Base-by-base conservation (phyloP, 495 filamentous ascomycete species). In the Lasiosphaeris hirsuta region DNA sequence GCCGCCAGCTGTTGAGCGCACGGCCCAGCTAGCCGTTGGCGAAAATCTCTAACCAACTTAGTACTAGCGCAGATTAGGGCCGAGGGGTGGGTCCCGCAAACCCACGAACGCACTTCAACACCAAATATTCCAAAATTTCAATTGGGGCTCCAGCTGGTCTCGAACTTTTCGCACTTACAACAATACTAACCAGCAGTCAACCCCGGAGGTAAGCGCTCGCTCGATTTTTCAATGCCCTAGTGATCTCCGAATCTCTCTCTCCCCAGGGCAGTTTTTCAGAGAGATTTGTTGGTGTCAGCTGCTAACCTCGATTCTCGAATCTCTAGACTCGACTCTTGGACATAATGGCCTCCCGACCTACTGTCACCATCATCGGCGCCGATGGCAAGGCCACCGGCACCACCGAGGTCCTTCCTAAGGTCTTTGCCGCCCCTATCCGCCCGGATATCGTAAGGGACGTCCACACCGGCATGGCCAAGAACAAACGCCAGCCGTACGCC, bases 401-500 rank as follows among this genome's bases (percentile, higher is more conserved):
- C 69, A 92, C 91, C 68, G 83, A 89, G 76, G 85, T 93, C 71
- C 87, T 98, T 61, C 94, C 94, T 66, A 82, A 88, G 72, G 94
- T 98, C 77, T 98, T 98, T 87, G 81, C 83, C 74, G 82, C 90
- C 60, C 94, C 95, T 59, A 97, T 98, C 82, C 95, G 94, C 76
- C 90, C 90, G 66, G 94, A 98, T 79, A 96, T 98, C 72, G 95
- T 98, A 69, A 94, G 97, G 85, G 88, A 89, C 74, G 94, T 97
- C 69, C 94, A 98, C 84, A 92, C 90, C 70, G 95, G 95, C 70
- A 96, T 98, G 86, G 92, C 92, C 72, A 98, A 97, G 89, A 98
- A 98, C 86, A 96, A 95, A 87, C 87, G 94, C 75, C 94, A 98
- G 84, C 93, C 94, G 58, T 98, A 98, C 79, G 87, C 94, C 69